Evolutionary conservation across 176 grass and related monocot species (phyloP), one percentile per base, ranked within the genome.

Genomic region (Oryza coarctata): DNA sequence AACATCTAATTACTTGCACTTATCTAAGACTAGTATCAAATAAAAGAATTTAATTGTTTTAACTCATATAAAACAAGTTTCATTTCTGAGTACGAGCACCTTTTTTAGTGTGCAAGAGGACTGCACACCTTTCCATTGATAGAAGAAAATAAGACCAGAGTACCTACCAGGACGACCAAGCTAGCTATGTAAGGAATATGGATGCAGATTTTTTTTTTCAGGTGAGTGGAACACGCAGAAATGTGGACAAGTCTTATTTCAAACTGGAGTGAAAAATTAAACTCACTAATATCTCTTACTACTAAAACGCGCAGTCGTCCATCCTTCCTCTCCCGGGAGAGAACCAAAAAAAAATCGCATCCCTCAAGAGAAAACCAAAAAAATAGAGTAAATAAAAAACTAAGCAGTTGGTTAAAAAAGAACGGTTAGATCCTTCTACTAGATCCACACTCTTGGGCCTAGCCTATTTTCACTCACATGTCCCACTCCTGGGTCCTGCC

Each of bases 181-280:
- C 22, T 2, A 52, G 5, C 49, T 22, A 65, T 62, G 23, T 27
- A 73, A 80, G 12, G 65, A 74, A 40, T 10, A 52, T 15, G n/a
- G 31, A 33, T 85, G 64, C 40, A 71, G 64, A n/a, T n/a, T n/a
- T n/a, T n/a, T n/a, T n/a, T n/a, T 25, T 81, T 80, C 39, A 69
- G 39, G 39, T 39, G 76, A 69, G 73, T 52, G 62, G 10, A 79
- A 47, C 49, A 28, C 67, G 14, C 75, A 87, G 55, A 58, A 58
- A 83, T 27, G 17, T 68, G 11, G 3, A 4, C 61, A 31, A 20
- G 23, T 64, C 1, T 39, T 82, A 57, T 40, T n/a, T 65, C 67
- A 0, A 25, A 47, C 55, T 36, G 43, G 43, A 40, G 20, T 26
- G 65, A 68, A 65, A 22, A 55, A 72, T 62, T 31, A 40, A 77